Evolutionary conservation across 2,329 filamentous ascomycete species (phyloP).

Genomic region (Fusarium sp.): DNA sequence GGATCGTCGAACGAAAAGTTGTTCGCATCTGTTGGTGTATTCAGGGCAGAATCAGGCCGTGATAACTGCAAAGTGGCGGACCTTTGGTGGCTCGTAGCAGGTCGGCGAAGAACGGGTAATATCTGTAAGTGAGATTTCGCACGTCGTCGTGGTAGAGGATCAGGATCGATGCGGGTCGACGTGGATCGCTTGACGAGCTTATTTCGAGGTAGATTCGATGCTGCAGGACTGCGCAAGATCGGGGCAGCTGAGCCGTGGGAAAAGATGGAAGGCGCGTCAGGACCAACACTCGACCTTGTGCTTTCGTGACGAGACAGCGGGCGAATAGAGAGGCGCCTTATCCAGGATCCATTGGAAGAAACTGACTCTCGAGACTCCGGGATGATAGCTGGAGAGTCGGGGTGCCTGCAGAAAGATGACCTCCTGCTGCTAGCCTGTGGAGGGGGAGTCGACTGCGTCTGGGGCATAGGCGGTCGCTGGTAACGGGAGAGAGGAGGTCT

Average conservation of each 20-base stretch:
- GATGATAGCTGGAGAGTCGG: constrained; percentile 54
- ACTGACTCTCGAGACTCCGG: constrained; percentile 67
- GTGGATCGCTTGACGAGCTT: constrained; percentile 82
- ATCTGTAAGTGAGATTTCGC: constrained; percentile 73
- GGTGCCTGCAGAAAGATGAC: constrained; percentile 58
- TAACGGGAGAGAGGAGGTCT: constrained; percentile 55
- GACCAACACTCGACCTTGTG: constrained; percentile 72
- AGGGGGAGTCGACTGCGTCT: constrained; percentile 58
- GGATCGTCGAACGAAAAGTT: constrained; percentile 55
- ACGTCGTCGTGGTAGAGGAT: constrained; percentile 59
- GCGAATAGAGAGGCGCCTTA: constrained; percentile 76
- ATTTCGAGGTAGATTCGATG: constrained; percentile 70
- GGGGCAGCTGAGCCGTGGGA: constrained; percentile 76
- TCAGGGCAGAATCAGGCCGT: constrained; percentile 50
- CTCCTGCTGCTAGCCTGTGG: constrained; percentile 57
- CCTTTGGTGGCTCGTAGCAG: constrained; percentile 83
- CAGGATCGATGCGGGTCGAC: constrained; percentile 63
- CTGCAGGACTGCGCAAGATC: constrained; percentile 60
- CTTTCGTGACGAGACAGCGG: constrained; percentile 75
- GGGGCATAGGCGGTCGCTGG: constrained; percentile 55
- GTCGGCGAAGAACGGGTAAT: constrained; percentile 75
- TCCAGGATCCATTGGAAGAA: constrained; percentile 77
- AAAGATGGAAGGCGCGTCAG: constrained; percentile 74
- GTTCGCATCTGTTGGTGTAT: constrained; percentile 43
- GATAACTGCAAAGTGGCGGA: constrained; percentile 75